These are phyloP conservation scores for Nicotiana sylvestris DNA, from an alignment of 257 asterid genomes.

Conservation along the genomic window DNA sequence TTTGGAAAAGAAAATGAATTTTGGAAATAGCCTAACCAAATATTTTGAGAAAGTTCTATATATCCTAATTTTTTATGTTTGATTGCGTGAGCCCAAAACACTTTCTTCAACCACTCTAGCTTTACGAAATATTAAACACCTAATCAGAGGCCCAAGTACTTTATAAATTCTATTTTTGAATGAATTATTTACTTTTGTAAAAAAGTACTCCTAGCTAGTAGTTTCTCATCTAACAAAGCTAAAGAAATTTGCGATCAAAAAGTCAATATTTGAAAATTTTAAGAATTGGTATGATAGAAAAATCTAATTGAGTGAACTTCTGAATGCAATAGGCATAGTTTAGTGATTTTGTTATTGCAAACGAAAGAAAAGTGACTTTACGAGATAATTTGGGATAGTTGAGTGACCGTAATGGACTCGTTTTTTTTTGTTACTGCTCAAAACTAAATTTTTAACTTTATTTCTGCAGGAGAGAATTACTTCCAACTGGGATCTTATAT, in stretches of 20 bases:
- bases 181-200: not conserved
- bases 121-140: not conserved
- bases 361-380: too few species aligned
- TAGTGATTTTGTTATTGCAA: too few species aligned
- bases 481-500: slow-evolving; percentile 15
- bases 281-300: too few species aligned
- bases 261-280: not conserved
- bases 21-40: not conserved
- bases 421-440: not conserved
- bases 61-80: not conserved
- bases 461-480: slow-evolving; percentile 21
- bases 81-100: not conserved
- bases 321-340: too few species aligned
- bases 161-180: not conserved
- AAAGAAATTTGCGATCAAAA: not conserved
- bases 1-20: not conserved
- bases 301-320: too few species aligned
- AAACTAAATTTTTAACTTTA: not conserved
- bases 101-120: not conserved
- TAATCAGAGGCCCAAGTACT: not conserved
- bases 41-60: not conserved
- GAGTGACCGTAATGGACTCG: too few species aligned
- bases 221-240: not conserved
- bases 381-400: too few species aligned
- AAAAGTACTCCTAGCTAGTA: not conserved